phyloP scores from a whole-genome alignment of 1,139 yeast genomes.

The Scheffersomyces insectosa region DNA sequence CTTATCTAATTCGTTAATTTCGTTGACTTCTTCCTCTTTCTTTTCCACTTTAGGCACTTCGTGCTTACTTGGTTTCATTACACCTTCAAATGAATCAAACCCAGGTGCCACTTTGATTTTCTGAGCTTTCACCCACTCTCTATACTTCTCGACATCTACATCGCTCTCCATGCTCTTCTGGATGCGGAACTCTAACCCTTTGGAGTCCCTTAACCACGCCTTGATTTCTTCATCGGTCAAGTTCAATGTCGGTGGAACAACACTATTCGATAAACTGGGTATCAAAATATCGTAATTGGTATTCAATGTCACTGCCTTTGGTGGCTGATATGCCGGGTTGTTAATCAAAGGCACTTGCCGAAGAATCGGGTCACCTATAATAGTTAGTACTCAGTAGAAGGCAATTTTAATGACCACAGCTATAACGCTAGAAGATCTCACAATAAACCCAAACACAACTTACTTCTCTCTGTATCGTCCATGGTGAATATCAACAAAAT shows the following conservation, averaged over 20 bases:
- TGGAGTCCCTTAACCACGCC: constrained; percentile 31
- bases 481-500: constrained; percentile 6
- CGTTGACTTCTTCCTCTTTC: constrained; percentile 6
- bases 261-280: constrained; percentile 33
- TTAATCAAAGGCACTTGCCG: constrained; percentile 60
- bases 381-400: not conserved
- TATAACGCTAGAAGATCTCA: too few species aligned
- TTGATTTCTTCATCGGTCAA: constrained; percentile 27
- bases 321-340: constrained; percentile 57
- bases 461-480: constrained; percentile 26
- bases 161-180: constrained; percentile 6
- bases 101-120: constrained; percentile 46
- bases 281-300: constrained; percentile 47
- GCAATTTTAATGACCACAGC: too few species aligned
- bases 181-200: constrained; percentile 6
- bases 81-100: constrained; percentile 28
- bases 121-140: constrained; percentile 37
- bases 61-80: constrained; percentile 32
- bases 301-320: constrained; percentile 58
- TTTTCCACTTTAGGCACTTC: not conserved
- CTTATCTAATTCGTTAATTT: constrained; percentile 29
- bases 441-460: constrained; percentile 6
- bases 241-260: constrained; percentile 42
- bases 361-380: constrained; percentile 51
- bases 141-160: constrained; percentile 18